phyloP scores from a whole-genome alignment of 78 protist genomes.

The Monosiga brevicollis region DNA sequence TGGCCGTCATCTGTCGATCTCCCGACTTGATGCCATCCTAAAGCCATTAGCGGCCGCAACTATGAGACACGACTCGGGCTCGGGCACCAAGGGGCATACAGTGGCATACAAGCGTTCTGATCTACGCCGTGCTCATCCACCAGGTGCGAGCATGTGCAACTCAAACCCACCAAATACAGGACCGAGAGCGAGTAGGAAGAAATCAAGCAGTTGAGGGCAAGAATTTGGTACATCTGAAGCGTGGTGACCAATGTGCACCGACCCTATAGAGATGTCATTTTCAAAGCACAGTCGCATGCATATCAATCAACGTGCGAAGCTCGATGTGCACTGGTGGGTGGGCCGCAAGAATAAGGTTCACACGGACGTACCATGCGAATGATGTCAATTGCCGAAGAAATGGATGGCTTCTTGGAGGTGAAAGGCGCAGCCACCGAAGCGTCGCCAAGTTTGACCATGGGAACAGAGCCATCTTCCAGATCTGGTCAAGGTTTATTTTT shows the following conservation, averaged over 20 bases:
- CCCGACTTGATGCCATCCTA: background rate
- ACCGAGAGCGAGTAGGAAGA: slow-evolving; percentile 78
- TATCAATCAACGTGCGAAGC: too few species aligned
- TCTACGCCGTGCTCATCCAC: too few species aligned
- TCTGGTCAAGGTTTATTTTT: too few species aligned
- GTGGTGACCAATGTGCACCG: slow-evolving; percentile 91
- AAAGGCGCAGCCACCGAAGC: slow-evolving; percentile 98
- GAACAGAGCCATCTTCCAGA: too few species aligned
- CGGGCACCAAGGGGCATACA: background rate
- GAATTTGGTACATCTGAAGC: slow-evolving; percentile 85
- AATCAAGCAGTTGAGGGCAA: slow-evolving; percentile 91
- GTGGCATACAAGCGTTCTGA: too few species aligned
- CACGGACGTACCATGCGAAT: background rate
- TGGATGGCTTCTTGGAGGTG: slow-evolving; percentile 66
- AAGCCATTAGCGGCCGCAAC: background rate
- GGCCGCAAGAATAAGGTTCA: too few species aligned
- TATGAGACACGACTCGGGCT: background rate
- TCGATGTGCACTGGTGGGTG: background rate
- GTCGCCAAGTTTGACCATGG: slow-evolving; percentile 77
- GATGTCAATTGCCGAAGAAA: background rate
- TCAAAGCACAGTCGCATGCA: slow-evolving; percentile 29
- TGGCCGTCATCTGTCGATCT: background rate
- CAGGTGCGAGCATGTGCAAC: too few species aligned
- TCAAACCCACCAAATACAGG: slow-evolving; percentile 61
- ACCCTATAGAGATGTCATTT: slow-evolving; percentile 81